phyloP scores from a whole-genome alignment of 208 protist species.

The Wallacemonas sp. region DNA sequence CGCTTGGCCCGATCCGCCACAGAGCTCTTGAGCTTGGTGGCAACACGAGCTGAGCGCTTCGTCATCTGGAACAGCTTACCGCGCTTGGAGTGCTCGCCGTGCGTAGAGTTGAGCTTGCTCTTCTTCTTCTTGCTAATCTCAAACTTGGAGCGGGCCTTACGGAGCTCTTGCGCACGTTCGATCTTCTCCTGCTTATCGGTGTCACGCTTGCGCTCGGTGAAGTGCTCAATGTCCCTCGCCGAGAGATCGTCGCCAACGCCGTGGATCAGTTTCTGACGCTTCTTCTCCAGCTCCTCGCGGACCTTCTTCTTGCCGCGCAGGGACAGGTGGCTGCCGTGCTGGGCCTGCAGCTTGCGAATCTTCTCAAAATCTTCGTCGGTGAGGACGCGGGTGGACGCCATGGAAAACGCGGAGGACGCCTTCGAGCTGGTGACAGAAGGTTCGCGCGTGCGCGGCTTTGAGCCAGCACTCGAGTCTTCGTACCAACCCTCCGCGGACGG shows the following conservation, averaged over 20 bases:
- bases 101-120: slow-evolving; percentile 87
- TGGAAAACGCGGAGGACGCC: slow-evolving; percentile 25
- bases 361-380: slow-evolving; percentile 84
- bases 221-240: slow-evolving; percentile 84
- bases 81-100: slow-evolving; percentile 83
- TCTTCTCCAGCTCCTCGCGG: slow-evolving; percentile 42
- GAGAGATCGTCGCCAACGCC: slow-evolving; percentile 74
- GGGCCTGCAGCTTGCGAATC: slow-evolving; percentile 71
- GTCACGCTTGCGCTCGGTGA: slow-evolving; percentile 77
- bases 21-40: slow-evolving; percentile 82
- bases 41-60: slow-evolving; percentile 83
- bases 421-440: slow-evolving; percentile 36
- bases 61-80: slow-evolving; percentile 92
- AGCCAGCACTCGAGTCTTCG: slow-evolving; percentile 46
- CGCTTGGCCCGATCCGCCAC: slow-evolving; percentile 61
- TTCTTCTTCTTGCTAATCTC: slow-evolving; percentile 90
- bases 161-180: slow-evolving; percentile 71
- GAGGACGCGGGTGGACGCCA: slow-evolving; percentile 62
- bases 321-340: slow-evolving; percentile 68
- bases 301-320: slow-evolving; percentile 78
- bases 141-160: slow-evolving; percentile 82
- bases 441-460: slow-evolving; percentile 11
- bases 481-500: slow-evolving; percentile 48
- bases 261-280: slow-evolving; percentile 73
- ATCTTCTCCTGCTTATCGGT: slow-evolving; percentile 85